Conservation (phyloP, 2,329 filamentous ascomycete genomes). For the Cadophora luteo-olivacea region DNA sequence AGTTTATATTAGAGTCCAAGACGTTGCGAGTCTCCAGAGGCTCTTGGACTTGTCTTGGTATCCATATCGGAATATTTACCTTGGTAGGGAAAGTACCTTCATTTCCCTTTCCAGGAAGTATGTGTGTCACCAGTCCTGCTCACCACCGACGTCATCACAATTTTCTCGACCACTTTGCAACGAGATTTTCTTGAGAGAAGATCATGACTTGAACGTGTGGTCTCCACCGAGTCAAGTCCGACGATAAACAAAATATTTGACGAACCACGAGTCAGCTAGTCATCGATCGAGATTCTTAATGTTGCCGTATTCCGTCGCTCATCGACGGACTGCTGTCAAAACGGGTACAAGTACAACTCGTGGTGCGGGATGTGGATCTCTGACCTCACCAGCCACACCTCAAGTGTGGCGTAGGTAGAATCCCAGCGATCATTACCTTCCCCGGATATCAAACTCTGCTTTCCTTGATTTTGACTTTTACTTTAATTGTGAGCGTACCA, state of each 20-base stretch:
- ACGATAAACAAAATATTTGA: neutral
- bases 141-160: constrained; percentile 8
- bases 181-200: neutral
- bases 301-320: neutral
- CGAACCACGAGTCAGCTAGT: constrained; percentile 16
- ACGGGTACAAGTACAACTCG: neutral
- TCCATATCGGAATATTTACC: constrained; percentile 5
- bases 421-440: constrained; percentile 11
- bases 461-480: constrained; percentile 8
- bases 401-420: constrained; percentile 17
- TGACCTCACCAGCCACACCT: constrained; percentile 27
- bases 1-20: constrained; percentile 5
- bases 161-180: neutral
- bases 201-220: constrained; percentile 6
- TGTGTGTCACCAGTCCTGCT: neutral
- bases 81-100: constrained; percentile 6
- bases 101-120: neutral
- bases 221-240: constrained; percentile 2
- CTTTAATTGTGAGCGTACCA: constrained; percentile 9
- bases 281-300: neutral
- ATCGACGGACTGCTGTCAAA: neutral
- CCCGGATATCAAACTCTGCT: constrained; percentile 5
- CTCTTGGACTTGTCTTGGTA: constrained; percentile 4
- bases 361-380: neutral
- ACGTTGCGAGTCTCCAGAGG: neutral